Evolutionary conservation across 768 basidiomycete genomes (phyloP).

Genomic region (Jaapia argillacea): DNA sequence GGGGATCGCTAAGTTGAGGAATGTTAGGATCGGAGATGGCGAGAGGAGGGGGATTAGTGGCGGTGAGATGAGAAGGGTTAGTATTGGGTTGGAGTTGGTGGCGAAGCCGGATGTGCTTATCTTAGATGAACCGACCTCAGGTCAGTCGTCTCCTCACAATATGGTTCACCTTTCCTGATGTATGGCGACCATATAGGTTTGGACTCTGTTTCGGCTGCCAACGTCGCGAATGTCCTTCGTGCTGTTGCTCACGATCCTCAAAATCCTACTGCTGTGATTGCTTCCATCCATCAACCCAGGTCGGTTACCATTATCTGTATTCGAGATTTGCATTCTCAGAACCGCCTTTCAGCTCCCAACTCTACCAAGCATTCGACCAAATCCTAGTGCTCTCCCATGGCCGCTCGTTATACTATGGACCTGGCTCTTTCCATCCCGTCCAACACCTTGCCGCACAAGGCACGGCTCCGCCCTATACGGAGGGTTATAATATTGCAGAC

Average conservation of each 20-base stretch:
- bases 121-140: constrained; percentile 78
- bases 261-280: constrained; percentile 72
- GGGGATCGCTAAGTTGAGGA: constrained; percentile 58
- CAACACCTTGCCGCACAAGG: constrained; percentile 44
- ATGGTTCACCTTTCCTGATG: not conserved
- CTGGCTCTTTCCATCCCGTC: constrained; percentile 60
- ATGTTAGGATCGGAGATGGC: constrained; percentile 66
- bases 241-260: constrained; percentile 61
- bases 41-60: constrained; percentile 81
- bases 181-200: constrained; percentile 33
- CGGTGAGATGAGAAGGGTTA: constrained; percentile 85
- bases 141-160: constrained; percentile 17
- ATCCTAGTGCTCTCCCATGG: constrained; percentile 75
- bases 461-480: constrained; percentile 42
- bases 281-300: constrained; percentile 86
- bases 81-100: constrained; percentile 84
- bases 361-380: constrained; percentile 80
- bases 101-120: constrained; percentile 78
- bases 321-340: not conserved
- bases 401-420: constrained; percentile 68
- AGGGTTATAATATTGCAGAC: constrained; percentile 89
- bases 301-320: constrained; percentile 16
- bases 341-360: constrained; percentile 43
- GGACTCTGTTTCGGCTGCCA: constrained; percentile 80
- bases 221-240: constrained; percentile 69